Percentiles rank a stretch among this genome's conserved stretches.
These are phyloP conservation scores for Manihot esculenta DNA, from an alignment of 441 rosid species.

Conservation along the genomic window DNA sequence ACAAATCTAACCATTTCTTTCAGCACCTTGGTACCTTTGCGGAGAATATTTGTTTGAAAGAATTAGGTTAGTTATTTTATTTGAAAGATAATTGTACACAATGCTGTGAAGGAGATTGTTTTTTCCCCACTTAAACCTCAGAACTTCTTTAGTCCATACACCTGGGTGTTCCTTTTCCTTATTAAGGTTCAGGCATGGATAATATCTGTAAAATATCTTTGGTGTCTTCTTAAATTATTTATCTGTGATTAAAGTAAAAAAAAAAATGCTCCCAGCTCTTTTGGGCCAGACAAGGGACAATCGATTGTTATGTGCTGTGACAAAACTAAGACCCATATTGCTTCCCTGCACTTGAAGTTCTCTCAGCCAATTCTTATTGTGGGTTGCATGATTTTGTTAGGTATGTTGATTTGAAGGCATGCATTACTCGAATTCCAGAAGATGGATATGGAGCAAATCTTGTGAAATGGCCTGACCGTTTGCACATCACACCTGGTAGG, in stretches of 20 bases:
- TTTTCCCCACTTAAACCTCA: background rate
- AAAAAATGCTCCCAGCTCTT: background rate
- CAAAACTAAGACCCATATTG: background rate
- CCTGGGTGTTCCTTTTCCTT: background rate
- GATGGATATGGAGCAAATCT: slow-evolving; percentile 80
- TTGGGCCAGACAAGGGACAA: background rate
- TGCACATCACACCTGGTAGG: slow-evolving; percentile 87
- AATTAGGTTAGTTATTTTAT: too few relatives aligned
- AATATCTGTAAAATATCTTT: background rate
- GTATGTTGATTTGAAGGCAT: slow-evolving; percentile 86
- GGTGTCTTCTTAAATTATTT: background rate
- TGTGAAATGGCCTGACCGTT: slow-evolving; percentile 78
- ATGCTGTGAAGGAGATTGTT: too few relatives aligned
- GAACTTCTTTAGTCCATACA: background rate
- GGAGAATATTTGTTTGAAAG: background rate
- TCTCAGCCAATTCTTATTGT: slow-evolving; percentile 25
- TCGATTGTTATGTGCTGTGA: background rate
- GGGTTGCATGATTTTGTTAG: slow-evolving; percentile 36
- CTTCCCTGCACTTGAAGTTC: slow-evolving; percentile 8
- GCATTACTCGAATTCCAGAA: slow-evolving; percentile 80
- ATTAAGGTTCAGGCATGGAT: background rate
- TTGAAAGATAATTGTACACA: too few relatives aligned
- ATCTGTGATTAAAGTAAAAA: background rate
- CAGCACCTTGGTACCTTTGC: background rate
- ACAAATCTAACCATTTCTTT: background rate